Base-by-base conservation (phyloP, 306 rosid species). In the Dicorynia guianensis region DNA sequence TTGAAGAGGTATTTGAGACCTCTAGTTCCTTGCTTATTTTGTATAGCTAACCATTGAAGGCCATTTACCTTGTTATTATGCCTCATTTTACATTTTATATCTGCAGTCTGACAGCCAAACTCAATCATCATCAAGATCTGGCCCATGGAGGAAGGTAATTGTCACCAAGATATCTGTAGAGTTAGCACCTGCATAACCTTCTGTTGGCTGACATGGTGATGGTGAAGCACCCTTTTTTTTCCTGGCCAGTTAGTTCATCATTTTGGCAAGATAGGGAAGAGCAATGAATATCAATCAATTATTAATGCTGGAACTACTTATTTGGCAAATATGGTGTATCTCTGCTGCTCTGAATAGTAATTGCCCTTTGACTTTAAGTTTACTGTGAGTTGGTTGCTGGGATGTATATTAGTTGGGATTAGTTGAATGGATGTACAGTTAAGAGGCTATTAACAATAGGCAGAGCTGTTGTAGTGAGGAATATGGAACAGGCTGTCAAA, bases 141-240 rank as follows among this genome's bases (percentile, higher is more conserved):
- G 99, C 60, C 99, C 97, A 34, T 92, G 99, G 97, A 95, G 98
- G 85, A 95, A 86, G 93, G 97, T 95, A 81, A 84, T 67, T 56
- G 5, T 67, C 46, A 40, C 40, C 69, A 76, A 33, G 54, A 70
- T 66, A 60, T 57, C 36, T 43, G 59, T 54, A 7, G 43, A 50
- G 54, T 57, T 74, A 40, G 39, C 56, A 46, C 76, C 7, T 63
- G 74, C 60, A 54, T 42, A 52, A 56, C 67, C 72, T 67, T 69
- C 60, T 61, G 52, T 74, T 83, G 76, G 56, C 61, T 79, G 72
- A 53, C 61, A 59, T 72, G 70, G 18, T 79, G 71, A 82, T 40
- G 59, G 61, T 46, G 52, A 15, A 36, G 68, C 55, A 60, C n/a
- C n/a, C n/a, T n/a, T 61, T 38, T 55, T 67, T 8, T 67, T 67